Conservation (phyloP, 2,329 filamentous ascomycete genomes). For the Penicillium sp. region DNA sequence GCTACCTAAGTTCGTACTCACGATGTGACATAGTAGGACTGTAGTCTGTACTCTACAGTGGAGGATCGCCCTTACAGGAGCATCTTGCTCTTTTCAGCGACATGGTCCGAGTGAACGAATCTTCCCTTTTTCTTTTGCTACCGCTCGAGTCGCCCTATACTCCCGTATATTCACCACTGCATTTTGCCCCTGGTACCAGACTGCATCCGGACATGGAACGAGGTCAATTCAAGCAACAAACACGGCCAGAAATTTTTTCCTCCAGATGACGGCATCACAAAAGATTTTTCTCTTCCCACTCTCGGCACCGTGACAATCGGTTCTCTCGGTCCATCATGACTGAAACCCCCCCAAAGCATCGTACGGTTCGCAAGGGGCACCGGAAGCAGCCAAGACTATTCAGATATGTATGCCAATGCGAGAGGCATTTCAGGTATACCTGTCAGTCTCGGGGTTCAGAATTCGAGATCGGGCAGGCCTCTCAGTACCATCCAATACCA, state of each 20-base stretch:
- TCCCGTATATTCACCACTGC: not conserved
- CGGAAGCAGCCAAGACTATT: conserved; percentile 21
- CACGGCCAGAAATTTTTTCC: not conserved
- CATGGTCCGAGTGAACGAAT: conserved; percentile 12
- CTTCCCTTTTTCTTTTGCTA: not conserved
- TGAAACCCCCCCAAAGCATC: not conserved
- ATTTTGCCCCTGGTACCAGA: conserved; percentile 10
- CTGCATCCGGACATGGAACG: not conserved
- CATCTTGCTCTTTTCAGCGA: conserved; percentile 19
- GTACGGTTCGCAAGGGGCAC: conserved; percentile 18
- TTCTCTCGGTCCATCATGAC: not conserved
- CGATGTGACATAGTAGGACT: not conserved
- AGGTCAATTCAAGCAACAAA: not conserved
- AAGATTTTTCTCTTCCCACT: not conserved
- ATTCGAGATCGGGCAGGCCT: not conserved
- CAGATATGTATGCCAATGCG: conserved; percentile 19
- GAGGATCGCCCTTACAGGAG: conserved; percentile 19
- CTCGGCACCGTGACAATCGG: not conserved
- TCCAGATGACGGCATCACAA: not conserved
- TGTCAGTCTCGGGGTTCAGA: not conserved
- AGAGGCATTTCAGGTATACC: conserved; percentile 5
- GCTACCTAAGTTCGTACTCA: not conserved
- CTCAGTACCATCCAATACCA: not conserved
- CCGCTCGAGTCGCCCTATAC: not conserved
- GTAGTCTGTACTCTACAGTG: not conserved